A percentile compares a stretch with the other conserved stretches of the same genome.
Conservation (phyloP, 495 filamentous ascomycete species). For the Parmelia sp. region DNA sequence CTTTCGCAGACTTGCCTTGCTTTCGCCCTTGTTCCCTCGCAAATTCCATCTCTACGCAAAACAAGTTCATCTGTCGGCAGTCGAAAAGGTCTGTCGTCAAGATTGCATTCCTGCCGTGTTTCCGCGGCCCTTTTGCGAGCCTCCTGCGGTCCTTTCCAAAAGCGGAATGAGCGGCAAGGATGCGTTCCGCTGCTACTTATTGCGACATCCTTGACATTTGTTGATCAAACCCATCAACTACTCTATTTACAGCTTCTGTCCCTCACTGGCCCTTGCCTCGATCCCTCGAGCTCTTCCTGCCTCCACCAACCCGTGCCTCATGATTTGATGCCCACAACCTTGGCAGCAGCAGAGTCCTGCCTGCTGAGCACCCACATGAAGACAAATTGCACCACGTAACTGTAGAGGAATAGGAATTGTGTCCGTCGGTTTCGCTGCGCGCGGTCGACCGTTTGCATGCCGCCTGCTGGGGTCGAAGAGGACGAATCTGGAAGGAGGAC, state of each 20-base stretch:
- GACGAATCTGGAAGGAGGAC: constrained; percentile 85
- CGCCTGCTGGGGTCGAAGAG: constrained; percentile 52
- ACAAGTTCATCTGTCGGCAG: not conserved
- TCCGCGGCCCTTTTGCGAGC: not conserved
- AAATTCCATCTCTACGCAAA: not conserved
- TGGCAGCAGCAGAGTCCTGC: constrained; percentile 33
- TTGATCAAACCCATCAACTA: not conserved
- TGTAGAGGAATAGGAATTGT: constrained; percentile 93
- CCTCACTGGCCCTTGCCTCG: not conserved
- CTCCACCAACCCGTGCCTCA: not conserved
- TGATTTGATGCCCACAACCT: constrained; percentile 21
- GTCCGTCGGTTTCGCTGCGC: constrained; percentile 83
- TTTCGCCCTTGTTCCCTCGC: not conserved
- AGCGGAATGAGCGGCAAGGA: not conserved
- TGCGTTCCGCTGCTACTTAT: not conserved
- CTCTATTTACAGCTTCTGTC: not conserved
- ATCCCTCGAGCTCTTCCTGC: not conserved
- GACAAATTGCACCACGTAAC: constrained; percentile 84
- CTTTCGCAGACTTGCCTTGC: not conserved
- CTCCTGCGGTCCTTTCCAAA: not conserved
- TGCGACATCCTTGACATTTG: not conserved
- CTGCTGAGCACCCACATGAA: constrained; percentile 90
- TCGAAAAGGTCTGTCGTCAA: not conserved
- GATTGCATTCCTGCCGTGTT: not conserved
- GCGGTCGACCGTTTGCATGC: constrained; percentile 70